Percentiles rank a stretch among this genome's conserved stretches.
phyloP scores from a whole-genome alignment of 306 rosid species.

The Fragaria ananassa region DNA sequence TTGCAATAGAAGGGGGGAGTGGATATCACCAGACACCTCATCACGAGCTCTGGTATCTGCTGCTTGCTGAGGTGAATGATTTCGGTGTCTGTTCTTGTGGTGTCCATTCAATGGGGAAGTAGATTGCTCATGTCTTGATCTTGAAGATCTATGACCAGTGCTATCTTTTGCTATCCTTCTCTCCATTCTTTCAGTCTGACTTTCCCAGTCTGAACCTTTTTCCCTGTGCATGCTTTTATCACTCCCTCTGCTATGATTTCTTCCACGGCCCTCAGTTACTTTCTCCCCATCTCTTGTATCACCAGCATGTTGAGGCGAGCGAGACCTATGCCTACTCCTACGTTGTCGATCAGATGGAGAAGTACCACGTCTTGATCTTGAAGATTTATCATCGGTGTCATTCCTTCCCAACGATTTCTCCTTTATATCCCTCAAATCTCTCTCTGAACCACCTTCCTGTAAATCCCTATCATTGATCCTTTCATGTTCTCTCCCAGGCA shows the following conservation, averaged over 20 bases:
- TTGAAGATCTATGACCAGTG: conserved; percentile 48
- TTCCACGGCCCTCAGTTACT: conserved; percentile 3
- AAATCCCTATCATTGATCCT: conserved; percentile 21
- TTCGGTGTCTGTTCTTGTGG: conserved; percentile 9
- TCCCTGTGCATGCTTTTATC: conserved; percentile 31
- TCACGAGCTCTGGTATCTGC: conserved; percentile 44
- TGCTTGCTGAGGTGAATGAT: conserved; percentile 25
- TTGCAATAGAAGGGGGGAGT: conserved; percentile 20
- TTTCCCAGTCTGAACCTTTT: conserved; percentile 49
- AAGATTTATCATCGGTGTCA: conserved; percentile 39
- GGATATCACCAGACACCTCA: conserved; percentile 99
- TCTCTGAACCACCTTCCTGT: conserved; percentile 47
- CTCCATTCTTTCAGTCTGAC: conserved; percentile 41
- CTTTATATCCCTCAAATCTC: conserved; percentile 46
- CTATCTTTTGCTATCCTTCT: conserved; percentile 43
- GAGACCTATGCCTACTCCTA: conserved; percentile 24
- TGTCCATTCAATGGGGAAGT: conserved; percentile 26
- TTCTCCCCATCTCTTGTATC: conserved; percentile 9
- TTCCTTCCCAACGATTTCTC: conserved; percentile 42
- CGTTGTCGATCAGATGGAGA: conserved; percentile 27
- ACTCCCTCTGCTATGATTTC: conserved; percentile 13
- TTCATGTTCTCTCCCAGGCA: conserved; percentile 20
- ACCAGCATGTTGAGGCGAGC: conserved; percentile 22
- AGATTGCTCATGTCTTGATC: conserved; percentile 59
- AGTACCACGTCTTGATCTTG: conserved; percentile 52